Evolutionary conservation across 2,329 filamentous ascomycete genomes (phyloP).

Genomic region (Xylaria sp.): DNA sequence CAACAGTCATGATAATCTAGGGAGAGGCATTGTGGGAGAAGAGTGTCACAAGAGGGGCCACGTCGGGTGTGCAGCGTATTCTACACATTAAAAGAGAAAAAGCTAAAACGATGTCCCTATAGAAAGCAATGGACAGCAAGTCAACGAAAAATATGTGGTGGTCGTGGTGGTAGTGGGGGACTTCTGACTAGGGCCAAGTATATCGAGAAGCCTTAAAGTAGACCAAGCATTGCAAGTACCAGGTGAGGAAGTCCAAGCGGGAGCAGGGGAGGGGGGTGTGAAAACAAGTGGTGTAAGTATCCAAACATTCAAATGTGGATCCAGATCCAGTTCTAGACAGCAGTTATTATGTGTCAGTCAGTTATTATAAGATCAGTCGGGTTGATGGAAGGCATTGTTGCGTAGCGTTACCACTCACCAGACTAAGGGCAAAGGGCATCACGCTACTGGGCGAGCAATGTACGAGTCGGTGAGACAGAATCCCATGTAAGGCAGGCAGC

Average conservation of each 20-base stretch:
- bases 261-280: constrained; percentile 43
- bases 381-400: constrained; percentile 43
- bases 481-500: constrained; percentile 28
- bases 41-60: constrained; percentile 50
- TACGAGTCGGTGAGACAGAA: constrained; percentile 45
- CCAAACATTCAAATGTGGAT: constrained; percentile 48
- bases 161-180: constrained; percentile 46
- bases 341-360: constrained; percentile 48
- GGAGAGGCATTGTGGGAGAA: constrained; percentile 48
- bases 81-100: constrained; percentile 46
- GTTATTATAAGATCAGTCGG: constrained; percentile 47
- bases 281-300: constrained; percentile 39
- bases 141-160: constrained; percentile 41
- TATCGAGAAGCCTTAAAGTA: constrained; percentile 40
- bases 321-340: constrained; percentile 45
- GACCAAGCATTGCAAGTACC: constrained; percentile 42
- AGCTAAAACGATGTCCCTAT: constrained; percentile 44
- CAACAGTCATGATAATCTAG: constrained; percentile 53
- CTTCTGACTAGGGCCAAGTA: constrained; percentile 43
- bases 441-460: constrained; percentile 39
- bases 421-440: constrained; percentile 41
- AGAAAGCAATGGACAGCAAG: constrained; percentile 44
- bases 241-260: constrained; percentile 35
- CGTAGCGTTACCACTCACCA: constrained; percentile 47
- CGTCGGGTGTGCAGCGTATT: constrained; percentile 51